Evolutionary conservation across 176 grass and related monocot species (phyloP), one percentile per base, ranked within the genome.

Genomic region (Oryza brachyantha): DNA sequence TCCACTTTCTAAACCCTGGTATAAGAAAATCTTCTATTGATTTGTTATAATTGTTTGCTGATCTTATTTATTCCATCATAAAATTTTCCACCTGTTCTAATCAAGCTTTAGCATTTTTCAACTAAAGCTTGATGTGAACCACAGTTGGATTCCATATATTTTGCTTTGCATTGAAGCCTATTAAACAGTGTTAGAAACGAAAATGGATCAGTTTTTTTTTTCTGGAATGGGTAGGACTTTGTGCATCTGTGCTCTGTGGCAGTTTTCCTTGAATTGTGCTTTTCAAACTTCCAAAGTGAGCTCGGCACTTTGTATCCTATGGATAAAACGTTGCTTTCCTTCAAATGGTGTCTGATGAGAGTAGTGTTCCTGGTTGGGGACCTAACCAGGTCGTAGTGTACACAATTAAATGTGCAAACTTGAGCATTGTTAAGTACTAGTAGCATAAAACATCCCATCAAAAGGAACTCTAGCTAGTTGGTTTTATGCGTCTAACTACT

Each of bases 281-380:
- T 32, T 66, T 29, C 42, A 37, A 5, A 54, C 42, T 37, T 40
- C 68, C 8, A 73, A 64, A 34, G 26, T 63, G 19, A 76, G 25
- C 24, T 81, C 13, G 63, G 37, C 19, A 64, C n/a, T 31, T 19
- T 39, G 27, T 39, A 81, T 34, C 19, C 21, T 79, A 55, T 86
- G 62, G 55, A 48, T 86, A 70, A 35, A 76, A 41, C 10, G 0
- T 54, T 54, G 72, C 40, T 81, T 82, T 81, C 39, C 52, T 76
- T 63, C 32, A 76, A 70, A 81, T 76, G 32, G 29, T 69, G 40
- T 21, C 65, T 69, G 34, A 69, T 69, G 34, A 61, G 24, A 61
- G 24, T 62, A 64, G 29, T 70, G 29, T 70, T 81, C 62, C 48
- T 22, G 61, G 38, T 68, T 75, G 62, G 62, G 78, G 62, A 81